Base-by-base conservation (phyloP, 176 grass and related monocot genomes). In the Pontederia crassipes region DNA sequence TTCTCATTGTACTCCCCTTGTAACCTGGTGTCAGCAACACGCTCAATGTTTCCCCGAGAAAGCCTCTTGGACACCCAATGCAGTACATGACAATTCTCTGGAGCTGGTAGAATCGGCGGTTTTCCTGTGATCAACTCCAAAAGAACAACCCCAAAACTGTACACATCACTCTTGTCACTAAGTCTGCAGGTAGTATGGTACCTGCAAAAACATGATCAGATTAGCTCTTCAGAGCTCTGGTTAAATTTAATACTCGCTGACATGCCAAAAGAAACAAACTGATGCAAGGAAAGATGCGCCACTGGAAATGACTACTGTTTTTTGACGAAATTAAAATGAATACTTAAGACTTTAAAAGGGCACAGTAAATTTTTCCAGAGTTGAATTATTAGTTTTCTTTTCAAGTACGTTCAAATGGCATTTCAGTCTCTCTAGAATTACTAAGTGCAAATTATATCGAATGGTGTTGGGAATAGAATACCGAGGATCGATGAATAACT, bases 91-190 rank as follows among this genome's bases (percentile, higher is more conserved):
- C 0, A 10, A 1, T 8, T 49, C 11, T 50, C 46, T 50, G 17
- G 15, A 50, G 8, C 12, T 2, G n/a, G 12, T 51, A 65, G 0
- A 1, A 65, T 14, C 0, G 62, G 62, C 8, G 47, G 40, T 28
- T 65, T n/a, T 1, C 62, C 62, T 1, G 62, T 65, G 17, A 65
- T 14, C 8, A 65, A 48, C 17, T 65, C 62, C 18, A 65, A 49
- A 20, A 65, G 46, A 16, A 65, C 62, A 10, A 65, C 62, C 11
- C 62, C 62, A 28, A 51, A 65, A 48, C 62, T 65, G 16, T 51
- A 65, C 3, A 65, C 62, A 51, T 65, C 62, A 28, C 62, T 65
- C 10, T 65, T 65, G 11, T 48, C 8, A 28, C 46, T 65, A 13
- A 65, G 46, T 50, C 50, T 17, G 62, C 12, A 12, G n/a, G 15